Evolutionary conservation across 345 rosid genomes (phyloP).

Genomic region (sweet orange (Citrus sinensis)): DNA sequence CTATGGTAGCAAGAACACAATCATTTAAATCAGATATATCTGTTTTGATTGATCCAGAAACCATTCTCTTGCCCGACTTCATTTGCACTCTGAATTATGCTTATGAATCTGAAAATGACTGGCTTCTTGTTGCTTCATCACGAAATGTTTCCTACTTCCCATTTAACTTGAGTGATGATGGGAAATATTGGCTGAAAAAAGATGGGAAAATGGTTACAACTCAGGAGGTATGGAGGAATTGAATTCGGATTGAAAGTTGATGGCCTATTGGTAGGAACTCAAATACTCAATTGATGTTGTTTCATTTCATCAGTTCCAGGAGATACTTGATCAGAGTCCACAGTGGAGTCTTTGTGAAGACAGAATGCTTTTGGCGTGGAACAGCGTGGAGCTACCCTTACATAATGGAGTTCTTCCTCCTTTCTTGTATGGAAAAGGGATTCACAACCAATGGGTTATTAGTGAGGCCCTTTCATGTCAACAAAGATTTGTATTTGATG

Average conservation of each 20-base stretch:
- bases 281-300: slow-evolving; percentile 27
- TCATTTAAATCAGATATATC: slow-evolving; percentile 46
- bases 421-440: slow-evolving; percentile 70
- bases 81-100: slow-evolving; percentile 52
- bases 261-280: slow-evolving; percentile 8
- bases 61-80: slow-evolving; percentile 59
- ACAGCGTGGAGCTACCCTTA: slow-evolving; percentile 47
- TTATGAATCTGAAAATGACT: slow-evolving; percentile 48
- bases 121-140: slow-evolving; percentile 79
- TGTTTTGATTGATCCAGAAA: slow-evolving; percentile 49
- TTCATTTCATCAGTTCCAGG: slow-evolving; percentile 67
- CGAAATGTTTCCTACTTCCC: slow-evolving; percentile 49
- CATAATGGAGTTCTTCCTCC: slow-evolving; percentile 82
- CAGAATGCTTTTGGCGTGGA: slow-evolving; percentile 79
- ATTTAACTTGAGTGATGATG: slow-evolving; percentile 45
- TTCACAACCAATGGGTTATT: slow-evolving; percentile 62
- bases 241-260: slow-evolving; percentile 24
- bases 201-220: slow-evolving; percentile 43
- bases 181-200: slow-evolving; percentile 53
- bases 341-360: slow-evolving; percentile 39
- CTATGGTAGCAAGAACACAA: slow-evolving; percentile 66
- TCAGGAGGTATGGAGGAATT: slow-evolving; percentile 54
- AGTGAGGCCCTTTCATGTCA: slow-evolving; percentile 63
- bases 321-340: slow-evolving; percentile 34
- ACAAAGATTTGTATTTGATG: slow-evolving; percentile 73